Conservation (phyloP, 2,329 filamentous ascomycete genomes). For the Xylaria sp. region DNA sequence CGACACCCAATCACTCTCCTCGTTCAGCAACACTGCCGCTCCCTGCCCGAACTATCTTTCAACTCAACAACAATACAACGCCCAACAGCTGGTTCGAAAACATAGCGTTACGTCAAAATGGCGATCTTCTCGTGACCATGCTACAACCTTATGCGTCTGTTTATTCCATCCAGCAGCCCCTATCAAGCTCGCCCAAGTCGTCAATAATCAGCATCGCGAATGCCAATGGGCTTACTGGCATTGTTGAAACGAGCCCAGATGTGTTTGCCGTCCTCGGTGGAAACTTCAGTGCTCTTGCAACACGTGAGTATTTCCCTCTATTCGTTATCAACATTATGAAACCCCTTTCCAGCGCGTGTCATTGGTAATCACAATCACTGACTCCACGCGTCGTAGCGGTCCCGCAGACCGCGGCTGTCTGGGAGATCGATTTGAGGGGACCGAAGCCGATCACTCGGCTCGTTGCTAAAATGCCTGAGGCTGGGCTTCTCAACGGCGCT, state of each 20-base stretch:
- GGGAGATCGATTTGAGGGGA: conserved; percentile 25
- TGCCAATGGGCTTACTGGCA: conserved; percentile 29
- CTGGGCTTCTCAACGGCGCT: conserved; percentile 26
- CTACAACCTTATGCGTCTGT: conserved; percentile 21
- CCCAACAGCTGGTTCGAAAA: conserved; percentile 30
- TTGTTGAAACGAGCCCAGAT: conserved; percentile 29
- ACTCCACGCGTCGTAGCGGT: conserved; percentile 17
- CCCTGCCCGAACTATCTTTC: conserved; percentile 26
- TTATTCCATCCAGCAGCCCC: conserved; percentile 27
- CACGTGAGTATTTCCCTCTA: conserved; percentile 15
- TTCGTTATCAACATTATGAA: neutral
- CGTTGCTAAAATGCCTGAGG: conserved; percentile 23
- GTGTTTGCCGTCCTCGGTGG: conserved; percentile 26
- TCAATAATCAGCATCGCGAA: conserved; percentile 24
- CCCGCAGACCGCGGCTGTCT: conserved; percentile 17
- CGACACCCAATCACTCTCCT: conserved; percentile 1
- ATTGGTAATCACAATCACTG: conserved; percentile 1
- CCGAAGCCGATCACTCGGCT: conserved; percentile 23
- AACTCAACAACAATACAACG: conserved; percentile 16
- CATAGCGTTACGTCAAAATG: conserved; percentile 30
- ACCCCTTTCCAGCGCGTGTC: neutral
- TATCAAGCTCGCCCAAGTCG: conserved; percentile 21
- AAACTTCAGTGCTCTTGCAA: conserved; percentile 16
- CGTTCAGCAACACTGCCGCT: conserved; percentile 24
- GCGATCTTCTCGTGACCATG: conserved; percentile 36